Evolutionary conservation across 345 rosid species (phyloP), one percentile per base, ranked within the genome.

Genomic region (Gossypium bickii): DNA sequence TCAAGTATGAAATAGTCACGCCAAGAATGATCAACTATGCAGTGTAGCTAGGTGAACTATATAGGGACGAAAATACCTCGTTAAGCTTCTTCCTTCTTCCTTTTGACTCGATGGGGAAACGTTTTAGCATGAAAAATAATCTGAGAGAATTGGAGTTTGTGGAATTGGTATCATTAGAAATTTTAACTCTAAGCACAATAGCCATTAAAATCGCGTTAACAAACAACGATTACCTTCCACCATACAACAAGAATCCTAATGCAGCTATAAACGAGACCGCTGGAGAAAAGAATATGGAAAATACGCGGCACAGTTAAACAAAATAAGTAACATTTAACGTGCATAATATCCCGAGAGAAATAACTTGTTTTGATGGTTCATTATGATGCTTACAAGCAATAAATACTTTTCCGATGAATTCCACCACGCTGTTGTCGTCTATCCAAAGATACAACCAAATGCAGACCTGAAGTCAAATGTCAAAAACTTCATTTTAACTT

Each of bases 1-100:
- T 67, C 47, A 59, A 18, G 51, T 78, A 29, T 67, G 51, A 16
- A 44, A 70, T 34, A 64, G 17, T 58, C 16, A 49, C 4, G 20
- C 58, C 2, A 10, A 49, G 59, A 49, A 68, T 15, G 18, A 41
- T 9, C 15, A 16, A 27, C 57, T 24, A 67, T 24, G 17, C 9
- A 2, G 56, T 67, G 41, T 24, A 22, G 41, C 1, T 67, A 47
- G 55, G 43, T 24, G 63, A 60, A 70, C 9, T 61, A 44, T 18
- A 16, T 16, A 25, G 67, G 76, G 11, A 60, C 17, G 44, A 44
- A 70, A 75, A 71, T 82, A 96, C 99, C 98, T 96, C 99, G 20
- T 88, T 90, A 72, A 96, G 98, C 76, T 96, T 96, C 89, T 93
- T 96, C 86, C 97, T 86, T 88, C 98, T 89, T 76, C 98, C 98